Percentiles rank a stretch among this genome's conserved stretches.
These are phyloP conservation scores for Phaeotremella fagi DNA, from an alignment of 768 basidiomycete genomes.

Conservation along the genomic window DNA sequence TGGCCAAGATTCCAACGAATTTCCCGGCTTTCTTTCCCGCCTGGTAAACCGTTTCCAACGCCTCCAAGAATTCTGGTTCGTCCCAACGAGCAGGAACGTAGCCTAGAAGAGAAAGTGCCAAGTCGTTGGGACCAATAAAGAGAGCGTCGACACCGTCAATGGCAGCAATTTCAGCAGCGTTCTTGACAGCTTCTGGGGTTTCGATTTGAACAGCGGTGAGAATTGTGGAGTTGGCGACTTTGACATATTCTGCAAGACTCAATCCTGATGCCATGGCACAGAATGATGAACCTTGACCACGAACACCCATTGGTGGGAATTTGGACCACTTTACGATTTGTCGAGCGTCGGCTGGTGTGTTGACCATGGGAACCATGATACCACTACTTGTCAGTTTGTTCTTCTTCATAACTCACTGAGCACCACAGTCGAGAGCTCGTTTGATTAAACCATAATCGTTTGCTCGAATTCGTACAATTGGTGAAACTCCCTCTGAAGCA, in stretches of 20 bases:
- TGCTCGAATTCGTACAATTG: slow-evolving; percentile 26
- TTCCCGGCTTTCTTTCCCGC: slow-evolving; percentile 7
- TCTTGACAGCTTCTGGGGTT: slow-evolving; percentile 57
- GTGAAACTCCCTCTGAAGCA: slow-evolving; percentile 12
- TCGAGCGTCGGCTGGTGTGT: slow-evolving; percentile 19
- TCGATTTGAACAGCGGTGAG: slow-evolving; percentile 65
- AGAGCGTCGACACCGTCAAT: slow-evolving; percentile 53
- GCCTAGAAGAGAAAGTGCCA: slow-evolving; percentile 14
- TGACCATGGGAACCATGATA: slow-evolving; percentile 52
- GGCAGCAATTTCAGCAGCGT: slow-evolving; percentile 57
- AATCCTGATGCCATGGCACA: slow-evolving; percentile 13
- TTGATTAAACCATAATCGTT: slow-evolving; percentile 18
- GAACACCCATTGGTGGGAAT: slow-evolving; percentile 23
- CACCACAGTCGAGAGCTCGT: slow-evolving; percentile 28
- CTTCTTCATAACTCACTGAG: slow-evolving; percentile 15
- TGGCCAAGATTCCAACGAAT: slow-evolving; percentile 8
- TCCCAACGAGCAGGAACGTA: slow-evolving; percentile 11
- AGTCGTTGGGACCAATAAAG: slow-evolving; percentile 26
- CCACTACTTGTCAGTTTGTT: too few relatives aligned
- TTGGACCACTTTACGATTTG: slow-evolving; percentile 18
- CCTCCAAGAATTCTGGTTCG: slow-evolving; percentile 8
- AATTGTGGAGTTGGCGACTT: slow-evolving; percentile 55
- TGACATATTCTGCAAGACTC: slow-evolving; percentile 28
- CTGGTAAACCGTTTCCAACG: slow-evolving; percentile 7
- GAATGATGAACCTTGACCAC: slow-evolving; percentile 24